Percentiles rank a stretch among this genome's conserved stretches.
Evolutionary conservation across 352 stramenopile genomes (phyloP).

Genomic region (Globisporangium iwayamae): DNA sequence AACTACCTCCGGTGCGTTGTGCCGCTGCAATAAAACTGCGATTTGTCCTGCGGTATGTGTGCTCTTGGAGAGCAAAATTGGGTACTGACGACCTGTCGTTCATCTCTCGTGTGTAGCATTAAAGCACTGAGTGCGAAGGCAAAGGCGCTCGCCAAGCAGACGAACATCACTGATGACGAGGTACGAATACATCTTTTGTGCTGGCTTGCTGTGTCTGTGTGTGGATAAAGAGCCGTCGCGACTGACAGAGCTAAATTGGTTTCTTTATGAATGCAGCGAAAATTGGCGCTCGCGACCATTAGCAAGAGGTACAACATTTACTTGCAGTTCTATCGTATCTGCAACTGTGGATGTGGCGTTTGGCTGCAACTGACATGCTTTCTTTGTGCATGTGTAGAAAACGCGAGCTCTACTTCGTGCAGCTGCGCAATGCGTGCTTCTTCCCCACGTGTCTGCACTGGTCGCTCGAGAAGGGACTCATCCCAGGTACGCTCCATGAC

Average conservation of each 20-base stretch:
- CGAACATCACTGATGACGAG: conserved; percentile 53
- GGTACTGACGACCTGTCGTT: not conserved
- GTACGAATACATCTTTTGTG: conserved; percentile 16
- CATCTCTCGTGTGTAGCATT: conserved; percentile 33
- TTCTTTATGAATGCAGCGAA: conserved; percentile 25
- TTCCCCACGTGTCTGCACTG: conserved; percentile 79
- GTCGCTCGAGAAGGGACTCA: conserved; percentile 64
- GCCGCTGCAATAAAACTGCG: not conserved
- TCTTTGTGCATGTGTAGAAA: conserved; percentile 29
- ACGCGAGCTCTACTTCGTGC: conserved; percentile 72
- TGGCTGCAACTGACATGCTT: not conserved
- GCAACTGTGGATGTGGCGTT: too few species aligned
- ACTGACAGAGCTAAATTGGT: not conserved
- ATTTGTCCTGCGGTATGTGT: not conserved
- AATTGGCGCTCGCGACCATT: conserved; percentile 38
- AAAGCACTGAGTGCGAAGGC: conserved; percentile 54
- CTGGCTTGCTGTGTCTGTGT: not conserved
- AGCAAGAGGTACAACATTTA: conserved; percentile 30
- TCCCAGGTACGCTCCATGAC: conserved; percentile 42
- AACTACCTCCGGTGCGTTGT: conserved; percentile 60
- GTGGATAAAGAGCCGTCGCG: conserved; percentile 1
- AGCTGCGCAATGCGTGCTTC: conserved; percentile 81
- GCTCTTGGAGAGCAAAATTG: not conserved
- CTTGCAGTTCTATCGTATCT: too few species aligned
- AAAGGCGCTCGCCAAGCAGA: conserved; percentile 44